Evolutionary conservation across 1,139 yeast genomes (phyloP), one percentile per base, ranked within the genome.

Genomic region (Candida pseudoviswanathii): DNA sequence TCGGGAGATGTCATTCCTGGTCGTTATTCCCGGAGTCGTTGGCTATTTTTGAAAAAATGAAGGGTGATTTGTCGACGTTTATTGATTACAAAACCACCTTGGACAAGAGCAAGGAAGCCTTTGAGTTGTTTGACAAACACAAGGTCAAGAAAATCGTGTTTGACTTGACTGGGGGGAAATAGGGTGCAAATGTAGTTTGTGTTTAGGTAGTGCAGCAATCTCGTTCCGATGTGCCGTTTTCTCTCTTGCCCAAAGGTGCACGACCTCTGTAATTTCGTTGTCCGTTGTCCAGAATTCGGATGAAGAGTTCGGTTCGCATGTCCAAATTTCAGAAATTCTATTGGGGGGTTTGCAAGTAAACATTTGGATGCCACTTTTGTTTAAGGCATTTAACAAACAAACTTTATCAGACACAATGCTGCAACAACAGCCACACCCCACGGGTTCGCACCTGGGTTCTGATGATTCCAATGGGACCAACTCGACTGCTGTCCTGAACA

Each of bases 1-100:
- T 84, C 64, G 89, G 89, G 2, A 66, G 89, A 57, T 84, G 88
- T 60, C 87, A 85, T 48, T 82, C 82, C 1, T 76, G 84, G 72
- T 71, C 85, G 1, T 68, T 82, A 45, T 82, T 81, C 58, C 73
- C 70, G 2, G 86, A 82, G 48, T 75, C 86, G 0, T 67, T 83
- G 41, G 71, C 69, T 40, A 66, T 80, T 0, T 81, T 84, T 59
- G 76, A 76, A 44, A 53, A 57, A 40, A 61, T 80, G 49, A 77
- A 80, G 49, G 62, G 60, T 25, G 73, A 75, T 48, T 79, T 84
- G 54, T 68, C 61, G 8, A 70, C 65, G 22, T 81, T 83, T 54
- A 74, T 83, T 41, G 87, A 82, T 54, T 64, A 65, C 40, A 67
- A 65, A 43, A 68, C 78, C 37, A 66, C 73, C 0, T 60, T 83